Evolutionary conservation across 495 filamentous ascomycete species (phyloP).

Genomic region (Neurospora intermedia): DNA sequence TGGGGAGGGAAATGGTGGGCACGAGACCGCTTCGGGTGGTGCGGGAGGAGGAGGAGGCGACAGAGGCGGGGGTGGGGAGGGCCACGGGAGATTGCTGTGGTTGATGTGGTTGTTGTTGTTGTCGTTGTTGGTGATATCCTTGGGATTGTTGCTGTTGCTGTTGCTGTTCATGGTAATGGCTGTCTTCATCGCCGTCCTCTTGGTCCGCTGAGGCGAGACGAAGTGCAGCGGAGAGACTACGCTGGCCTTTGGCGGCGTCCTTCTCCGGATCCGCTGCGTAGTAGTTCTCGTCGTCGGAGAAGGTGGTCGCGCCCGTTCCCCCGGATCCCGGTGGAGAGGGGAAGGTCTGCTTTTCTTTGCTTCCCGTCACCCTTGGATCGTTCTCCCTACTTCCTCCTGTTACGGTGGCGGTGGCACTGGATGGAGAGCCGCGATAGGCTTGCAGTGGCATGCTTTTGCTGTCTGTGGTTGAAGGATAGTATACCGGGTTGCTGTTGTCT

Average conservation of each 20-base stretch:
- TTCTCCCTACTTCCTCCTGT: neutral
- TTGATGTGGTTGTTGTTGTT: neutral
- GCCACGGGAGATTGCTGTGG: neutral
- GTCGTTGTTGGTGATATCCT: neutral
- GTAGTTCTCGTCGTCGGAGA: neutral
- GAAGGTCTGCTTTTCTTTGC: neutral
- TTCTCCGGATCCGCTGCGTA: neutral
- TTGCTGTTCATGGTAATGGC: neutral
- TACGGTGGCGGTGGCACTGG: neutral
- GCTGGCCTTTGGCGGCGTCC: neutral
- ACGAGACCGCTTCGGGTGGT: neutral
- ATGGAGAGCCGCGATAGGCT: neutral
- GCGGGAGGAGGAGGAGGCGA: neutral
- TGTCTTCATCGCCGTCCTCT: neutral
- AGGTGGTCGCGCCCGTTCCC: neutral
- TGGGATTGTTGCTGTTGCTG: neutral
- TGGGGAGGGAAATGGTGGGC: constrained; percentile 2
- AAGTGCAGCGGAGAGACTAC: neutral
- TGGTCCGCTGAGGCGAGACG: neutral
- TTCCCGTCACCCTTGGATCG: constrained; percentile 1
- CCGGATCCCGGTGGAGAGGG: neutral
- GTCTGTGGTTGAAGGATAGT: constrained; percentile 1
- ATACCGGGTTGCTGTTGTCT: constrained; percentile 2
- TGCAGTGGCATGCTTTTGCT: neutral
- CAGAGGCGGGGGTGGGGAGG: neutral